Percentiles rank a stretch among this genome's conserved stretches.
Conservation (phyloP, 805 yeast genomes). For the Yamadazyma scolyti region DNA sequence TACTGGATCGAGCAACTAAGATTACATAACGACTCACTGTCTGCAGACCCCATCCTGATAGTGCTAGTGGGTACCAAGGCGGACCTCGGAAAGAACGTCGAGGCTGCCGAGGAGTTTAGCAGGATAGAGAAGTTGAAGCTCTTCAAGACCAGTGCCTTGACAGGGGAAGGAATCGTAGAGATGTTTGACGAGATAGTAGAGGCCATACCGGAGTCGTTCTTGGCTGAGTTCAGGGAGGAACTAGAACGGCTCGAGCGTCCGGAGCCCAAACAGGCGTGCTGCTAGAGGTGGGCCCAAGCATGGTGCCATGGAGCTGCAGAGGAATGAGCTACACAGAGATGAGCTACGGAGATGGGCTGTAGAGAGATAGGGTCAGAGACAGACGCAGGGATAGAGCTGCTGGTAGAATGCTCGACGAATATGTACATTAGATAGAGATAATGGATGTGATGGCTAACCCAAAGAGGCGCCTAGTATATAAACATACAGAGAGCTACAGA, state of each 20-base stretch:
- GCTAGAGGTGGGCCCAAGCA: too few species aligned
- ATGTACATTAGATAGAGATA: too few species aligned
- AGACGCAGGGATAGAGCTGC: too few species aligned
- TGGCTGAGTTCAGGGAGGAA: too few species aligned
- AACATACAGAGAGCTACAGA: too few species aligned
- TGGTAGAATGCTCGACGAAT: too few species aligned
- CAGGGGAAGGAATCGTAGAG: conserved; percentile 55
- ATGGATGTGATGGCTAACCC: too few species aligned
- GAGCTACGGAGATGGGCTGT: too few species aligned
- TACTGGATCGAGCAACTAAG: conserved; percentile 85
- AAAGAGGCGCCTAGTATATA: too few species aligned
- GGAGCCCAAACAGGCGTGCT: not conserved
- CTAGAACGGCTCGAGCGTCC: conserved; percentile 12
- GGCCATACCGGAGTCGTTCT: conserved; percentile 27
- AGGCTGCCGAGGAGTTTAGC: conserved; percentile 11
- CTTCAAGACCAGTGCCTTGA: conserved; percentile 63
- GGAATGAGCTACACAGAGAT: too few species aligned
- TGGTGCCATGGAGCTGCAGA: too few species aligned
- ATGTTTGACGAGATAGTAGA: conserved; percentile 30
- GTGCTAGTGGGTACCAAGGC: conserved; percentile 77
- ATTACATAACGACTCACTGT: conserved; percentile 17
- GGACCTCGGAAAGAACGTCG: conserved; percentile 47
- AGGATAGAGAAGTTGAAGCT: conserved; percentile 15
- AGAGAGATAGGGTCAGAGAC: too few species aligned
- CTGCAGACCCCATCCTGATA: conserved; percentile 25